Base-by-base conservation (phyloP, 257 asterid species). In the Nyctanthes arbortristis region DNA sequence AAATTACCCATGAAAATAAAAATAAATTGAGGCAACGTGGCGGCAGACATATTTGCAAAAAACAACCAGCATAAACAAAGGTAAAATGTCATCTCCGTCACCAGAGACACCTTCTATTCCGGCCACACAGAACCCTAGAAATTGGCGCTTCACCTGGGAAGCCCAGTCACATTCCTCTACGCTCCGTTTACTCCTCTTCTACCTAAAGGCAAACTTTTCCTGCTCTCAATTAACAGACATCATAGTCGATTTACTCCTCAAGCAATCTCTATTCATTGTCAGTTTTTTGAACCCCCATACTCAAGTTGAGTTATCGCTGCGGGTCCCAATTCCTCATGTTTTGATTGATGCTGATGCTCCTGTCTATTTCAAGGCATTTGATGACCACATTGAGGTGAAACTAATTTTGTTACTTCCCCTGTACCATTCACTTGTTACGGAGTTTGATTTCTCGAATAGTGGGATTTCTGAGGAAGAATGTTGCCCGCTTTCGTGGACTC, bases 361-460 rank as follows among this genome's bases (percentile, higher is more conserved):
- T 13, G 67, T 81, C 76, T 76, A 73, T 59, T 77, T 80, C 65
- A 89, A 83, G 84, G 72, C 77, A 0, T 81, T 87, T 63, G 88
- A 84, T 74, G 93, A 85, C 75, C 91, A 87, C 69, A 78, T 94
- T 73, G 97, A 91, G 81, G 87, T 84, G 72, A 94, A 87, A 47
- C 85, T 91, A 70, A 76, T 79, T 71, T 77, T 93, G 82, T 76
- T 91, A 29, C 89, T 93, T 68, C 96, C 99, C 33, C 85, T 91
- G 63, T 88, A 91, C 76, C 96, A 91, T 79, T 95, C 99, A 6
- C 86, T 93, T 45, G 85, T 89, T 65, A 84, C 87, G 32, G 84
- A 83, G 60, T 84, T 89, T 33, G 88, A 80, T 66, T 77, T 86
- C 1, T 75, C 49, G 60, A 84, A 43, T 8, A 67, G 7, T 24